phyloP scores from a whole-genome alignment of 2,329 filamentous ascomycete genomes.

The Arthrobotrys sinensis region DNA sequence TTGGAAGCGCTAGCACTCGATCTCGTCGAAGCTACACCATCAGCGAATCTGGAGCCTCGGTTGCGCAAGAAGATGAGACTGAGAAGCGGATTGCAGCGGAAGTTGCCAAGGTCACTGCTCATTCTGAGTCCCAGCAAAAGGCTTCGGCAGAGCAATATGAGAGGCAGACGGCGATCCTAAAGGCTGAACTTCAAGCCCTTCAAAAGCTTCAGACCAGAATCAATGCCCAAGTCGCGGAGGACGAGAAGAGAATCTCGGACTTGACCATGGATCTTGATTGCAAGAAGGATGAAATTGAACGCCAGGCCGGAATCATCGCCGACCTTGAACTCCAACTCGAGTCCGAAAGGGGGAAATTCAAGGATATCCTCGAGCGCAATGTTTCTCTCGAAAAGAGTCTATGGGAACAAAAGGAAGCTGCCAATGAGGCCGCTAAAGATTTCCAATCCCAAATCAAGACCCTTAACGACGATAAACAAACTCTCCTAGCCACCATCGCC shows the following conservation, averaged over 20 bases:
- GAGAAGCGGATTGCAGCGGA: constrained; percentile 54
- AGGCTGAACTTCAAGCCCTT: constrained; percentile 54
- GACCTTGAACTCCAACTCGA: constrained; percentile 59
- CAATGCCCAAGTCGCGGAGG: constrained; percentile 53
- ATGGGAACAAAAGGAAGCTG: constrained; percentile 58
- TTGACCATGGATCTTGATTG: constrained; percentile 43
- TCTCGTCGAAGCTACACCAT: constrained; percentile 51
- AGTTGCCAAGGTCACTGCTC: constrained; percentile 54
- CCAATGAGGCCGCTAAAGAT: constrained; percentile 41
- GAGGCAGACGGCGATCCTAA: constrained; percentile 49
- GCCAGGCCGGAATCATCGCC: constrained; percentile 52
- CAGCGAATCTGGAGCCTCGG: constrained; percentile 33
- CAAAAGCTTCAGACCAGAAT: constrained; percentile 54
- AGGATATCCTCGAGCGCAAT: constrained; percentile 58
- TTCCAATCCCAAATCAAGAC: constrained; percentile 56
- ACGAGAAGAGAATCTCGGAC: constrained; percentile 52
- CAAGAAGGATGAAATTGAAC: constrained; percentile 54
- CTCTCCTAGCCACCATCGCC: constrained; percentile 53
- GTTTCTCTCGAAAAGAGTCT: constrained; percentile 56
- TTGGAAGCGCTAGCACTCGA: constrained; percentile 43
- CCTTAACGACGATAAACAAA: constrained; percentile 56
- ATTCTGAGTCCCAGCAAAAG: constrained; percentile 56
- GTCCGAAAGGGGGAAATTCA: constrained; percentile 59
- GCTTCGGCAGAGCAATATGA: constrained; percentile 52
- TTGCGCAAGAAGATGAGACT: constrained; percentile 43